Evolutionary conservation across 164 flowering plant genomes (phyloP), one percentile per base, ranked within the genome.

Genomic region (Umbilicus rupestris): DNA sequence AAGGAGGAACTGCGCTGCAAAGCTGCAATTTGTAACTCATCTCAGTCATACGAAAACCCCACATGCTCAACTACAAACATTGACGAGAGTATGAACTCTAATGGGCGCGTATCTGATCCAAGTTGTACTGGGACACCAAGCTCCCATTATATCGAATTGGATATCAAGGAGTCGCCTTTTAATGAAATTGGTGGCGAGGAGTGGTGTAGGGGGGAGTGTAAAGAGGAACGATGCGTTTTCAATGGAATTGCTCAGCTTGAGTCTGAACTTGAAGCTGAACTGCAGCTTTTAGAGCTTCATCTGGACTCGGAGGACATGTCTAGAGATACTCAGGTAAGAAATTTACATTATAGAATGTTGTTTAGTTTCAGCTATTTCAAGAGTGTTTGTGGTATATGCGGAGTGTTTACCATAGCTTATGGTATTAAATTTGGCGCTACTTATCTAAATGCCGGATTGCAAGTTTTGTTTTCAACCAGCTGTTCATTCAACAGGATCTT

Each of bases 241-340:
- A n/a, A n/a, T 33, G 65, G 65, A n/a, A 62, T 62, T 15, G 16
- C 26, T 19, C 65, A 62, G 65, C 65, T 62, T n/a, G 65, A 62
- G 65, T 35, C 65, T 62, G 65, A 62, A 35, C 65, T 62, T 19
- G 65, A 62, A 33, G 65, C 65, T 17, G 65, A 62, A 19, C 26
- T 62, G 65, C 44, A 37, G 45, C 65, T 35, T n/a, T 30, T 62
- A 45, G 65, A 62, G 28, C 44, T 62, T 39, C 39, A n/a, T 6
- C 28, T 62, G 41, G 44, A 39, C 33, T 35, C 65, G 8, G 65
- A 39, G 16, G 41, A 39, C 45, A 26, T 31, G 9, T 39, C 65
- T 3, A 62, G 65, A 62, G 24, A 62, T 5, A 35, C 35, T 35
- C 65, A 62, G 44, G 44, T 62, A 62, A 7, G 4, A 7, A 7